Percentiles rank a stretch among this genome's conserved stretches.
These are phyloP conservation scores for Trypanosoma congolense DNA, from an alignment of 208 protist species.

Conservation along the genomic window DNA sequence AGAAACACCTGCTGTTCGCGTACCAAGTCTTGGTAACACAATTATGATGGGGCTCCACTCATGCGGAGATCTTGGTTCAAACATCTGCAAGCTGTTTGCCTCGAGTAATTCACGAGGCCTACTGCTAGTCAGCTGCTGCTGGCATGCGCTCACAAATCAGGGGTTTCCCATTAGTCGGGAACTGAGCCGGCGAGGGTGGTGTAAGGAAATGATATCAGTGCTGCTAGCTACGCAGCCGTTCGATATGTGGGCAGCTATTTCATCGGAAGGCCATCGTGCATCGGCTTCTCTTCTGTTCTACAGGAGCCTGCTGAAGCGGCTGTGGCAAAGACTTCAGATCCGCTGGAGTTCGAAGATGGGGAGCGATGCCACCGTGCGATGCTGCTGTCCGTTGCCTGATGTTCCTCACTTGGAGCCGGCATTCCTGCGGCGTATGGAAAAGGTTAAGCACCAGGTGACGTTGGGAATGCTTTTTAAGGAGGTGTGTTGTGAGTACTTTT, in stretches of 20 bases:
- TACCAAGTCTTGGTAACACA: conserved; percentile 65
- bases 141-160: conserved; percentile 65
- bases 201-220: conserved; percentile 47
- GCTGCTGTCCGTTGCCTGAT: conserved; percentile 29
- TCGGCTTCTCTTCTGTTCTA: conserved; percentile 77
- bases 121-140: conserved; percentile 89
- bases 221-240: conserved; percentile 84
- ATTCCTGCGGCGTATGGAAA: conserved; percentile 64
- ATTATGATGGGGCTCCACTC: conserved; percentile 80
- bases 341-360: conserved; percentile 17
- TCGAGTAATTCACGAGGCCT: conserved; percentile 44
- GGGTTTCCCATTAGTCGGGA: conserved; percentile 75
- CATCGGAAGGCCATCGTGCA: conserved; percentile 54
- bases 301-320: conserved; percentile 60
- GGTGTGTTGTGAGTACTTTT: conserved; percentile 58
- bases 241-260: conserved; percentile 71
- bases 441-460: conserved; percentile 54
- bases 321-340: conserved; percentile 40
- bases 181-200: conserved; percentile 41
- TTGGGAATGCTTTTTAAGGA: conserved; percentile 41
- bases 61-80: conserved; percentile 85
- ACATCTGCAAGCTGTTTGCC: conserved; percentile 66
- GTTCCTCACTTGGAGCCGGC: conserved; percentile 67
- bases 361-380: neutral
- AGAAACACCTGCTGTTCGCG: conserved; percentile 31